Percentiles rank a stretch among this genome's conserved stretches.
Conservation (phyloP, 768 basidiomycete genomes). For the Mycena venus region DNA sequence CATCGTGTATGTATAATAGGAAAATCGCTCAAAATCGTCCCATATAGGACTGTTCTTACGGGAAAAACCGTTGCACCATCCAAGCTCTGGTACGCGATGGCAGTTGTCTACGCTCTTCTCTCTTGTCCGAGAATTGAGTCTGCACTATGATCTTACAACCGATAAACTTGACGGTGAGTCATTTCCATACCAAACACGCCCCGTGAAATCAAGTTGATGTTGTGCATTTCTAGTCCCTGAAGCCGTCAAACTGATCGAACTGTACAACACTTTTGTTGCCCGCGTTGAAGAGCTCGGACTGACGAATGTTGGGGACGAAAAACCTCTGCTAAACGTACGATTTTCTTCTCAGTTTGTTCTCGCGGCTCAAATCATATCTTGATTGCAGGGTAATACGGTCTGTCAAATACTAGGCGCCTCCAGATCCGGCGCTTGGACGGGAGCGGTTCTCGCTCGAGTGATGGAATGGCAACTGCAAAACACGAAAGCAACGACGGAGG, state of each 20-base stretch:
- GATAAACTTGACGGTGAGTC: constrained; percentile 59
- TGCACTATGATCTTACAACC: constrained; percentile 57
- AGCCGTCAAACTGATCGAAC: constrained; percentile 62
- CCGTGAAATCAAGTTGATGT: background rate
- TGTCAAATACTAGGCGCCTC: constrained; percentile 62
- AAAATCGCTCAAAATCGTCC: background rate
- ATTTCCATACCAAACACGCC: background rate
- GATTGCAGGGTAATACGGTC: constrained; percentile 78
- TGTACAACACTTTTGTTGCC: constrained; percentile 76
- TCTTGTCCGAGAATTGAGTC: constrained; percentile 76
- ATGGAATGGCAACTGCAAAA: constrained; percentile 90
- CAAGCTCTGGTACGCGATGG: constrained; percentile 75
- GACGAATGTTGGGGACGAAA: constrained; percentile 71
- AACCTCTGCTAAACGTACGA: constrained; percentile 84
- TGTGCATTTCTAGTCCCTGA: constrained; percentile 50
- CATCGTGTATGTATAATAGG: background rate
- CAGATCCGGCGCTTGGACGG: constrained; percentile 80
- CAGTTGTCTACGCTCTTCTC: constrained; percentile 80
- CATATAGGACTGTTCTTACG: constrained; percentile 76
- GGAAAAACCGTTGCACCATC: constrained; percentile 74
- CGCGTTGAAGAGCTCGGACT: constrained; percentile 75
- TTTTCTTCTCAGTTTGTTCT: constrained; percentile 1
- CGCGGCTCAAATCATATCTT: constrained; percentile 15
- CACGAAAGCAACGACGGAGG: constrained; percentile 73
- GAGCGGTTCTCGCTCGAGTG: constrained; percentile 72